Percentiles rank a stretch among this genome's conserved stretches.
These are phyloP conservation scores for Przewalskia tangutica DNA, from an alignment of 257 asterid species.

Conservation along the genomic window DNA sequence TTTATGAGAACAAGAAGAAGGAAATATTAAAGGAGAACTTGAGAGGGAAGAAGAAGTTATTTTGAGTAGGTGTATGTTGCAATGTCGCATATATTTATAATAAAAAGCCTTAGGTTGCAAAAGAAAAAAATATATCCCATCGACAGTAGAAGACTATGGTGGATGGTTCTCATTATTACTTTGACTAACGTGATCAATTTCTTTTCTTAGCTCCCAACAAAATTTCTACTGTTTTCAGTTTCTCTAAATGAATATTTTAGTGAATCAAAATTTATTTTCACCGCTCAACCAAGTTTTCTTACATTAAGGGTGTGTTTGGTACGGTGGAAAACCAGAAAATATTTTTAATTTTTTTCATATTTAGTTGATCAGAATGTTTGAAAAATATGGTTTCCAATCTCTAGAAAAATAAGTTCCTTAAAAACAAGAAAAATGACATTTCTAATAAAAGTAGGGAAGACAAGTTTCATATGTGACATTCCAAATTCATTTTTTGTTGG, in stretches of 20 bases:
- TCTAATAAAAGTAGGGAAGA: no score
- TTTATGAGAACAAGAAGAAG: not conserved
- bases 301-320: no score
- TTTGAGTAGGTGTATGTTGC: constrained; percentile 4
- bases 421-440: no score
- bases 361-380: no score
- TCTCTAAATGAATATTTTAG: not conserved
- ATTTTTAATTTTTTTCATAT: no score
- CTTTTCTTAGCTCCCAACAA: not conserved
- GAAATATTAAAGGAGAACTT: not conserved
- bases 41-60: not conserved
- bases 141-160: not conserved
- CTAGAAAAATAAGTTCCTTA: no score
- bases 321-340: no score
- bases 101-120: constrained; percentile 1
- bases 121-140: not conserved
- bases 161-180: constrained; percentile 19
- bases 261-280: not conserved
- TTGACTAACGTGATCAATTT: constrained; percentile 12
- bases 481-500: no score
- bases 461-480: no score
- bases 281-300: not conserved
- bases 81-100: constrained; percentile 10
- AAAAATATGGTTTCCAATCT: no score
- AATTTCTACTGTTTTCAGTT: not conserved